These are phyloP conservation scores for Saccharomyces hybrid DNA, from an alignment of 1,139 yeast genomes.

Conservation along the genomic window DNA sequence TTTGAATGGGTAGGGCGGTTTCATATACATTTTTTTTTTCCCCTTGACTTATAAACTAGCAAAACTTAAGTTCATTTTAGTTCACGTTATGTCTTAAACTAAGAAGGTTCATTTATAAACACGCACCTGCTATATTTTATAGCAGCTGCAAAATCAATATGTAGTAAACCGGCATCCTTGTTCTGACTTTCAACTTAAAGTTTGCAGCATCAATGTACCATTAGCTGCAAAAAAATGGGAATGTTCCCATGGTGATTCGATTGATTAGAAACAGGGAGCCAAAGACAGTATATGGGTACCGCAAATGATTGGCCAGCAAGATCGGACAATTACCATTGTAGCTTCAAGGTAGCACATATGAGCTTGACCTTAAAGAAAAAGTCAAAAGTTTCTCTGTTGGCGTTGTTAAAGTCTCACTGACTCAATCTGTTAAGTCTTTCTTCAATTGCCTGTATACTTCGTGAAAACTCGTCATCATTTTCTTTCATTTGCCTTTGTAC, in stretches of 20 bases:
- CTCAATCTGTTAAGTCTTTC: slow-evolving; percentile 12
- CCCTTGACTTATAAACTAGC: background rate
- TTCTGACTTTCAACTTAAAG: background rate
- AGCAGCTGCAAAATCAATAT: background rate
- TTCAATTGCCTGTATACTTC: slow-evolving; percentile 18
- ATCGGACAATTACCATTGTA: background rate
- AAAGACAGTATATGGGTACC: background rate
- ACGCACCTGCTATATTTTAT: background rate
- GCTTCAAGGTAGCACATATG: background rate
- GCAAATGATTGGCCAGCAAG: background rate
- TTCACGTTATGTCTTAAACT: background rate
- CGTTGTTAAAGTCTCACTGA: too few relatives aligned
- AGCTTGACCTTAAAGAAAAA: background rate
- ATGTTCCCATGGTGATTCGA: background rate
- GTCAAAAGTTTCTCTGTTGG: background rate
- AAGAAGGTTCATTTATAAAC: background rate
- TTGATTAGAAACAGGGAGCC: background rate
- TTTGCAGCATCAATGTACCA: background rate
- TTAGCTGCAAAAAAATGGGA: background rate
- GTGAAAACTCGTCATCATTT: slow-evolving; percentile 23
- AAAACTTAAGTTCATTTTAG: background rate
- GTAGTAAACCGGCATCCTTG: background rate
- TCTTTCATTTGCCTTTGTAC: slow-evolving; percentile 31
- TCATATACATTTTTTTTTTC: background rate
- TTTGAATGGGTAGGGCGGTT: background rate